Conservation (phyloP, 352 stramenopile genomes). For the Thalassiosira livingstoniorum region DNA sequence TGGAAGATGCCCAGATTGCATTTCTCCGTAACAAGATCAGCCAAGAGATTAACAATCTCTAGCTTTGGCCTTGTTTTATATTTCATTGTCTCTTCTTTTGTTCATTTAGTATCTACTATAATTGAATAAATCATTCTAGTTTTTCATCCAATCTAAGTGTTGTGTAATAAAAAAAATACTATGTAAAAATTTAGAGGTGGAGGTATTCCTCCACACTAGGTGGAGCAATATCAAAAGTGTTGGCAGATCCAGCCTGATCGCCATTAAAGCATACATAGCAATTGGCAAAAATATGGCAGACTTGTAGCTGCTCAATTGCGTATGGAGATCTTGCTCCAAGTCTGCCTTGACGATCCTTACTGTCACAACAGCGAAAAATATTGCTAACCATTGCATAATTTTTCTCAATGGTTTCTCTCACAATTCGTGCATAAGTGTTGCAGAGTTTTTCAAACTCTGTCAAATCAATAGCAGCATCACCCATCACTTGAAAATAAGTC, state of each 20-base stretch:
- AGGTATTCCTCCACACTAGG: constrained; percentile 20
- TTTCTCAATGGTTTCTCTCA: constrained; percentile 20
- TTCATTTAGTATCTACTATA: no score
- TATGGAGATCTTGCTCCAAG: constrained; percentile 24
- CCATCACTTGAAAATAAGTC: constrained; percentile 16
- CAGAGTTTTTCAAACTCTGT: background rate
- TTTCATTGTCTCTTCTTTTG: no score
- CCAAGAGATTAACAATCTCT: no score
- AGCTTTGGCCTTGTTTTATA: no score
- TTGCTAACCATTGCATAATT: constrained; percentile 9
- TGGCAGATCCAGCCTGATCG: constrained; percentile 2
- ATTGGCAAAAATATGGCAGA: constrained; percentile 37
- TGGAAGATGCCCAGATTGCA: no score
- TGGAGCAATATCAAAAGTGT: constrained; percentile 19
- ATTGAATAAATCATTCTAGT: no score
- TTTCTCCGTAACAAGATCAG: no score
- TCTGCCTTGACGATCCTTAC: background rate
- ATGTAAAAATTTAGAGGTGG: no score
- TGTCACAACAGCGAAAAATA: constrained; percentile 22
- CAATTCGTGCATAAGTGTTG: background rate
- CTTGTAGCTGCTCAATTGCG: constrained; percentile 20
- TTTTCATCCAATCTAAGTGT: no score
- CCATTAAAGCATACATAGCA: constrained; percentile 45
- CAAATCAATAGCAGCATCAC: background rate
- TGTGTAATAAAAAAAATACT: no score